These are phyloP conservation scores for Linum tenue DNA, from an alignment of 345 rosid species.

Conservation along the genomic window DNA sequence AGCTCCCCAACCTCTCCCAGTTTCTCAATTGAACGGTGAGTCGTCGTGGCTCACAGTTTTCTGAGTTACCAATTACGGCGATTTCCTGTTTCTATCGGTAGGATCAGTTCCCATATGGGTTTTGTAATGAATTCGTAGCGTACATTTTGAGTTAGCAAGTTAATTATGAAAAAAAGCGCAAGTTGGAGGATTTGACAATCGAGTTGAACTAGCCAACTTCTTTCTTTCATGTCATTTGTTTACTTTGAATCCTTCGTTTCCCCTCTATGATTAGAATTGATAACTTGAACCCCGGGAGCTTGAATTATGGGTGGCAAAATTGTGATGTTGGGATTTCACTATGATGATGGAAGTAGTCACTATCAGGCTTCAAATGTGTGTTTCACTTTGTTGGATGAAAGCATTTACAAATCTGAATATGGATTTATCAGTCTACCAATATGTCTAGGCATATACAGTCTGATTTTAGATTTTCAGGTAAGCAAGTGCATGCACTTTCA, in stretches of 20 bases:
- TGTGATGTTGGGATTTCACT: too few species aligned
- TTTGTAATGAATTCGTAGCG: not conserved
- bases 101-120: too few species aligned
- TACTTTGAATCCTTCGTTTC: not conserved
- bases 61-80: not conserved
- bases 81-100: not conserved
- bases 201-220: not conserved
- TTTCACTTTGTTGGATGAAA: not conserved
- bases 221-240: not conserved
- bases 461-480: too few species aligned
- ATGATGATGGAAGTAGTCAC: not conserved
- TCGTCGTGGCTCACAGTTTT: not conserved
- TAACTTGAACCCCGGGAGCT: not conserved
- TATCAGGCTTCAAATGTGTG: not conserved
- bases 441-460: too few species aligned
- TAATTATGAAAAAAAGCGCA: not conserved
- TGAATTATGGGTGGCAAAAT: too few species aligned
- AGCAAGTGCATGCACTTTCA: too few species aligned
- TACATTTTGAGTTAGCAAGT: not conserved
- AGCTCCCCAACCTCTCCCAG: constrained; percentile 29
- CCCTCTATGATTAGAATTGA: not conserved
- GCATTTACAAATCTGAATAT: too few species aligned
- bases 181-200: not conserved
- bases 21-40: constrained; percentile 36
- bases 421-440: too few species aligned